Base-by-base conservation (phyloP, 805 yeast species). In the Nakazawaea peltata region DNA sequence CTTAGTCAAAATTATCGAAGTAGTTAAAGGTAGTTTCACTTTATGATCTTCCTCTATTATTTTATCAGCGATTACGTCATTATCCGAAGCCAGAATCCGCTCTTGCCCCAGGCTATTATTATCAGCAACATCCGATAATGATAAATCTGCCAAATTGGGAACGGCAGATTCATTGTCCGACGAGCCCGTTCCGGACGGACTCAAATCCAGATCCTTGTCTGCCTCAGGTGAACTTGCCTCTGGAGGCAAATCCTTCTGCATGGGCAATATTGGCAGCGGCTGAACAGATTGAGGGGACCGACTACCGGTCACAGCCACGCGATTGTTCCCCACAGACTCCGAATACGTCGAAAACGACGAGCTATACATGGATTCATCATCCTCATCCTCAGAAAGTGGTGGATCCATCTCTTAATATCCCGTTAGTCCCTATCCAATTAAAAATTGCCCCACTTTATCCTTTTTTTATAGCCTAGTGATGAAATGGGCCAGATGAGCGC, bases 1-100 rank as follows among this genome's bases (percentile, higher is more conserved):
- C 21, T 40, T 45, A 0, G 50, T 37, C 16, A 54, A 33, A 30
- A 54, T 33, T 10, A 44, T 44, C 4, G 59, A 54, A 18, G 54
- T 56, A 3, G 49, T 43, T 24, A 56, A 33, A 2, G 61, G 50
- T n/a, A 54, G 49, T 30, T 53, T 51, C 4, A 52, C 44, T 41
- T 48, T 48, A 14, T 46, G 34, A 23, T 36, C 41, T 22, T 34
- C 34, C 26, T 39, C 45, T 7, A 21, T 26, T 13, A 39, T 39
- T 16, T 30, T 34, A 7, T 24, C 18, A 10, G 23, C 23, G 10
- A 8, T 7, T 7, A 8, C 23, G 23, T 21, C 23, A 8, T 21
- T 10, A 8, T 21, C 23, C 10, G 23, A 21, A 21, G 23, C 7
- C 10, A 21, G 10, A n/a, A n/a, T n/a, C n/a, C n/a, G n/a, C n/a